These are phyloP conservation scores for Kurtzmaniella quercitrusa DNA, from an alignment of 1,139 yeast species.

Conservation along the genomic window DNA sequence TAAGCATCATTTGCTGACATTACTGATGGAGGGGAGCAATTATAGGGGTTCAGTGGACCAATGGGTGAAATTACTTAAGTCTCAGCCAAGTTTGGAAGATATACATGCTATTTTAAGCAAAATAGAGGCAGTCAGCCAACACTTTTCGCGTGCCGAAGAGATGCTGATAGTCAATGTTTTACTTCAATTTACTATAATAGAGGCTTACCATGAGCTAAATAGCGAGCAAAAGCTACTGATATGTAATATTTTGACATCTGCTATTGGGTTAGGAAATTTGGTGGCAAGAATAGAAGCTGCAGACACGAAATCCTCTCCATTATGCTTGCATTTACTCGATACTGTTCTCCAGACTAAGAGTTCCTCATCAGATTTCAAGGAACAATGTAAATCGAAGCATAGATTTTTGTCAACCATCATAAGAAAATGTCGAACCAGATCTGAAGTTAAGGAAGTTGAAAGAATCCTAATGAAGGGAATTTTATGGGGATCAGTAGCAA, in stretches of 20 bases:
- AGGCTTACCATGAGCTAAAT: constrained; percentile 18
- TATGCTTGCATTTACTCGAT: constrained; percentile 10
- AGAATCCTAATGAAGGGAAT: constrained; percentile 36
- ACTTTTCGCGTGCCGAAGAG: constrained; percentile 3
- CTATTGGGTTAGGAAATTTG: constrained; percentile 30
- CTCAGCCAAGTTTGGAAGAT: constrained; percentile 17
- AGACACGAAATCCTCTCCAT: not conserved
- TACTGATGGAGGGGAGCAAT: not conserved
- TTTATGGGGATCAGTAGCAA: constrained; percentile 19
- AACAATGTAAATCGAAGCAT: not conserved
- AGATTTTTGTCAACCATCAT: not conserved
- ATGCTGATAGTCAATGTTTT: constrained; percentile 20
- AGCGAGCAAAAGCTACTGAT: constrained; percentile 10
- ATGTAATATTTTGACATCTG: constrained; percentile 16
- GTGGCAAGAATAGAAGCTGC: constrained; percentile 15
- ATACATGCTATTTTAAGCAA: constrained; percentile 12
- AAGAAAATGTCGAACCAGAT: not conserved
- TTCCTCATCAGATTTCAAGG: not conserved
- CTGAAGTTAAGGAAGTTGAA: constrained; percentile 32
- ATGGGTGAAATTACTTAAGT: constrained; percentile 13
- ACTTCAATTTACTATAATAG: constrained; percentile 31
- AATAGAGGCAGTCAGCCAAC: constrained; percentile 4
- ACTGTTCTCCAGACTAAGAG: not conserved
- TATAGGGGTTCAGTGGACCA: not conserved
- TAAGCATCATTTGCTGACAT: not conserved